Conservation (phyloP, 352 stramenopile genomes). For the Pythium grandisporangium region DNA sequence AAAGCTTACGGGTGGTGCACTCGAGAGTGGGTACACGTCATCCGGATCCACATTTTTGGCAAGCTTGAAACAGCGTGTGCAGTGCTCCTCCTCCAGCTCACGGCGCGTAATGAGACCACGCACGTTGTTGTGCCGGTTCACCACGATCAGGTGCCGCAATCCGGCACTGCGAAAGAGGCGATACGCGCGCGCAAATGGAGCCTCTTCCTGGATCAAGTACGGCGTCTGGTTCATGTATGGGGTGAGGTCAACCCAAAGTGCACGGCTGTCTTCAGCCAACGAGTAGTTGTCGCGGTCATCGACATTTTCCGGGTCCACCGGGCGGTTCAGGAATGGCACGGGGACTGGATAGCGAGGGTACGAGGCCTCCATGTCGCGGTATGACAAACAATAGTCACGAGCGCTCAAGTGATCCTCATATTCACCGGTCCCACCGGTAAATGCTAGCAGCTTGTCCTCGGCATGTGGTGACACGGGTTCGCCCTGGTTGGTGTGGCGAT, state of each 20-base stretch:
- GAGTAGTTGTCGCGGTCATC: constrained; percentile 35
- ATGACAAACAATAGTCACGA: constrained; percentile 51
- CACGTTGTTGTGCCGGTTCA: constrained; percentile 90
- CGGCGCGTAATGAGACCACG: constrained; percentile 81
- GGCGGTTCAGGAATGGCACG: constrained; percentile 23
- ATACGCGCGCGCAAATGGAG: constrained; percentile 93
- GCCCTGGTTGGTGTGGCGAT: constrained; percentile 2
- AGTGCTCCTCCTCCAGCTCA: constrained; percentile 80
- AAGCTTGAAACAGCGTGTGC: constrained; percentile 62
- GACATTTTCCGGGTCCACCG: too few species aligned
- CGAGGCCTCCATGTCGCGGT: constrained; percentile 72
- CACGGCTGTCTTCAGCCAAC: constrained; percentile 73
- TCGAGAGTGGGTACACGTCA: constrained; percentile 60
- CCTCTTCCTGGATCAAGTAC: constrained; percentile 94
- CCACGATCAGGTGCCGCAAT: constrained; percentile 92
- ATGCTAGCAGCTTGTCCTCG: constrained; percentile 32
- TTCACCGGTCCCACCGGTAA: not conserved
- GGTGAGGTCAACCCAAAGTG: constrained; percentile 91
- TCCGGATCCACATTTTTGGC: constrained; percentile 64
- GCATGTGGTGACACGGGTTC: constrained; percentile 15
- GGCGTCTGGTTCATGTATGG: constrained; percentile 97
- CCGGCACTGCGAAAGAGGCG: constrained; percentile 95
- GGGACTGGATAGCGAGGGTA: constrained; percentile 79
- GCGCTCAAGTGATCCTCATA: not conserved
- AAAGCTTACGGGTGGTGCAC: constrained; percentile 40